phyloP scores from a whole-genome alignment of 768 basidiomycete species.

The Phallus indusiatus region DNA sequence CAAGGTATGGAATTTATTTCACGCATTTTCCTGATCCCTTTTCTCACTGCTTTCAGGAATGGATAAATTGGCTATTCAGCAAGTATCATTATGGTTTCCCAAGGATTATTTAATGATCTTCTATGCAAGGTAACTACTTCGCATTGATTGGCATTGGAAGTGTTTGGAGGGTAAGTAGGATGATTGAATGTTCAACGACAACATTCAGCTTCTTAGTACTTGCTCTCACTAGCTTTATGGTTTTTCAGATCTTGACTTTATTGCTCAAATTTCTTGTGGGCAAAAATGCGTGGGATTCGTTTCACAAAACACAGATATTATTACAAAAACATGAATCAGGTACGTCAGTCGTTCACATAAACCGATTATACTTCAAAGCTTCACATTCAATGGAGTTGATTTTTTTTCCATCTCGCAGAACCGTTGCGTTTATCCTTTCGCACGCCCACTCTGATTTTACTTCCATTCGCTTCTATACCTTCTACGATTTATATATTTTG shows the following conservation, averaged over 20 bases:
- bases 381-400: conserved; percentile 12
- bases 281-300: conserved; percentile 45
- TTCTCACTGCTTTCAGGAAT: conserved; percentile 33
- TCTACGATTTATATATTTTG: conserved; percentile 54
- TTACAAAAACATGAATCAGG: conserved; percentile 39
- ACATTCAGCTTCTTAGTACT: background rate
- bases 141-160: conserved; percentile 54
- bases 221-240: background rate
- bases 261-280: conserved; percentile 43
- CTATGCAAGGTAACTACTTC: conserved; percentile 49
- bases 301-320: conserved; percentile 34
- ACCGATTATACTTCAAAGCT: background rate
- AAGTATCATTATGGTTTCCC: conserved; percentile 15
- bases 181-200: no score
- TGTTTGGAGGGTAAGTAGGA: conserved; percentile 52
- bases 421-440: conserved; percentile 36
- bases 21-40: background rate
- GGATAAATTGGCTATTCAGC: conserved; percentile 73
- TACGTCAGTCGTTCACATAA: conserved; percentile 9
- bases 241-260: conserved; percentile 39
- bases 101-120: conserved; percentile 9
- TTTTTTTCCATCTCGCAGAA: conserved; percentile 22
- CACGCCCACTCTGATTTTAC: conserved; percentile 45
- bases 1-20: conserved; percentile 14
- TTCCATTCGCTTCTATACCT: conserved; percentile 54